Evolutionary conservation across 306 rosid genomes (phyloP).

Genomic region (Cucurbita moschata): DNA sequence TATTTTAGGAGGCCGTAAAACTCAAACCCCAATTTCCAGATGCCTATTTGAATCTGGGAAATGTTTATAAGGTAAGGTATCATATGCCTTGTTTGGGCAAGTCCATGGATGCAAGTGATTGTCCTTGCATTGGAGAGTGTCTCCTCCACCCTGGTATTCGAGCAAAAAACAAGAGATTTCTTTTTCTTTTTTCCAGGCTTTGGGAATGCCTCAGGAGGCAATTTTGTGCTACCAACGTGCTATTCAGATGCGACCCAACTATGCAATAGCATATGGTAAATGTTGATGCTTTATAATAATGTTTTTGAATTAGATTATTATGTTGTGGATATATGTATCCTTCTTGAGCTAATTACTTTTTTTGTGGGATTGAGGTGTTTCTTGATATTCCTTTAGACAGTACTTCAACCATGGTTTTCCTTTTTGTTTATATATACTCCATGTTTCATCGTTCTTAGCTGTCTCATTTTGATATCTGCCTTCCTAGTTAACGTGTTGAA

Average conservation of each 20-base stretch:
- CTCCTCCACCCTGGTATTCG: constrained; percentile 16
- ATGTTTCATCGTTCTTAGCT: not conserved
- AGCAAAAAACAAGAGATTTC: constrained; percentile 29
- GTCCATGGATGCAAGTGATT: constrained; percentile 34
- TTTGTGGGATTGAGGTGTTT: not conserved
- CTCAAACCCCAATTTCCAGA: constrained; percentile 95
- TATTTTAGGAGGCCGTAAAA: constrained; percentile 78
- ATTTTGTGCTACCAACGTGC: constrained; percentile 88
- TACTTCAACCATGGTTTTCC: not conserved
- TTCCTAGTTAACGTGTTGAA: not conserved
- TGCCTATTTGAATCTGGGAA: constrained; percentile 97
- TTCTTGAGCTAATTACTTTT: not conserved
- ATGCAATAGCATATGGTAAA: constrained; percentile 91
- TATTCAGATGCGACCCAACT: constrained; percentile 76
- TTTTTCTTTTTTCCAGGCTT: constrained; percentile 63
- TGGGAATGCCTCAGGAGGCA: constrained; percentile 94
- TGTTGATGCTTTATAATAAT: not conserved
- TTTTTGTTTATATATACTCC: not conserved
- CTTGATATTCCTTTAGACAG: not conserved
- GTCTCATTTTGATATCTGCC: not conserved
- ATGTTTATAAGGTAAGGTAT: constrained; percentile 88
- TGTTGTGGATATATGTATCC: not conserved
- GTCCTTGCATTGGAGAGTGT: constrained; percentile 22
- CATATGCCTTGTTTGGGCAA: constrained; percentile 22
- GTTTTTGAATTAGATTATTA: not conserved